Evolutionary conservation across 2,329 filamentous ascomycete species (phyloP).

Genomic region (Elsinoe australis): DNA sequence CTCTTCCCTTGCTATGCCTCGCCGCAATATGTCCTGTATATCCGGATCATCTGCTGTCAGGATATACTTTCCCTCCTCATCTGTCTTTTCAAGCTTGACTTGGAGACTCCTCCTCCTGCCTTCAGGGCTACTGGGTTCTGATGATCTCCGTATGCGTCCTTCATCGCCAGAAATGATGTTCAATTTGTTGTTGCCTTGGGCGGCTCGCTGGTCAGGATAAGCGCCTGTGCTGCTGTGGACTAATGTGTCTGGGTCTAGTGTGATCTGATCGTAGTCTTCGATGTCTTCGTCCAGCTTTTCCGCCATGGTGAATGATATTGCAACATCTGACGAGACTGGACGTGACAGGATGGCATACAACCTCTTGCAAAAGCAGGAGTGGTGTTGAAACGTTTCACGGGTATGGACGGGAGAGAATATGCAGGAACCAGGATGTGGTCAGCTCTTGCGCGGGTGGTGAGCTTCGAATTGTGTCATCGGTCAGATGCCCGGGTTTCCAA

Average conservation of each 20-base stretch:
- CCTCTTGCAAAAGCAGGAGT: not conserved
- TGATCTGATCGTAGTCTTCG: constrained; percentile 37
- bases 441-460: not conserved
- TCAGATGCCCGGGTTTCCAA: too few relatives aligned
- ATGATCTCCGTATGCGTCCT: constrained; percentile 17
- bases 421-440: constrained; percentile 11
- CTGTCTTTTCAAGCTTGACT: constrained; percentile 41
- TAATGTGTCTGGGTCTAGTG: constrained; percentile 32
- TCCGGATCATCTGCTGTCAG: constrained; percentile 45
- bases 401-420: constrained; percentile 2
- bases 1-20: constrained; percentile 38
- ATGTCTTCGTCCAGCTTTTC: constrained; percentile 29
- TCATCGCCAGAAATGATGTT: constrained; percentile 4
- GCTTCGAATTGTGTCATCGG: not conserved
- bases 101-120: constrained; percentile 37
- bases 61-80: constrained; percentile 40
- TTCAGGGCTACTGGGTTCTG: constrained; percentile 16
- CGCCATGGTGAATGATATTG: not conserved
- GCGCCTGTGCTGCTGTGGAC: constrained; percentile 28
- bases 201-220: constrained; percentile 5
- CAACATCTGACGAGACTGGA: not conserved
- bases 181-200: constrained; percentile 8
- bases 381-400: constrained; percentile 3
- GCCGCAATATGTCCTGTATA: constrained; percentile 40
- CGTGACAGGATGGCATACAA: too few relatives aligned